Evolutionary conservation across 805 yeast species (phyloP), one percentile per base, ranked within the genome.

Genomic region (Wickerhamiella sorbophila): DNA sequence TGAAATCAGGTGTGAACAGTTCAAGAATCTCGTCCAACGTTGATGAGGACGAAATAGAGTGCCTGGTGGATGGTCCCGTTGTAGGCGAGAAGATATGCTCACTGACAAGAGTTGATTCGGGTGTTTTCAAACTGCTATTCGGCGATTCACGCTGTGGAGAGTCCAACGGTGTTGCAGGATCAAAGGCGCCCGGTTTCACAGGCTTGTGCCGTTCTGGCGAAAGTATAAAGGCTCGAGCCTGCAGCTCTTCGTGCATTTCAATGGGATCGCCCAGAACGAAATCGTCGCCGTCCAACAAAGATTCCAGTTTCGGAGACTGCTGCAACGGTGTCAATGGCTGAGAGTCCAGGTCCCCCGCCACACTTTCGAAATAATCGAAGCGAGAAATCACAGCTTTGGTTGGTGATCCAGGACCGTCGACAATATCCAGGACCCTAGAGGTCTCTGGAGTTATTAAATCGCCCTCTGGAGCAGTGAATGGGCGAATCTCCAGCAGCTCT

Each of bases 11-110:
- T 17, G 24, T 31, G 16, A 42, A 42, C 31, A 33, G n/a, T 14
- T 42, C 44, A 4, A 38, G 38, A 22, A 20, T 35, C n/a, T 27
- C 24, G 31, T 33, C 38, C 5, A 33, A 32, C 19, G 37, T 36
- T 16, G 37, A 36, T 12, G 39, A 27, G 4, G 32, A 31, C 19
- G 37, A 33, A 4, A 36, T 33, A 19, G 34, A 32, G 15, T 36
- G 31, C 19, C 12, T 17, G 24, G 31, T 21, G 20, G 32, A 33
- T 6, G 29, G 29, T 8, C 29, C 12, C 10, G 29, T 24, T 8
- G 12, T 12, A 6, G 29, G 29, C 29, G 29, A 24, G 10, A 24
- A 24, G 6, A 24, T 24, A 24, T 8, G 12, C 29, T 6, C 29
- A 24, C 29, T 24, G 10, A 24, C 29, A 6, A 12, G 29, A 12